Base-by-base conservation (phyloP, 2,329 filamentous ascomycete species). In the Sporothrix inflata region DNA sequence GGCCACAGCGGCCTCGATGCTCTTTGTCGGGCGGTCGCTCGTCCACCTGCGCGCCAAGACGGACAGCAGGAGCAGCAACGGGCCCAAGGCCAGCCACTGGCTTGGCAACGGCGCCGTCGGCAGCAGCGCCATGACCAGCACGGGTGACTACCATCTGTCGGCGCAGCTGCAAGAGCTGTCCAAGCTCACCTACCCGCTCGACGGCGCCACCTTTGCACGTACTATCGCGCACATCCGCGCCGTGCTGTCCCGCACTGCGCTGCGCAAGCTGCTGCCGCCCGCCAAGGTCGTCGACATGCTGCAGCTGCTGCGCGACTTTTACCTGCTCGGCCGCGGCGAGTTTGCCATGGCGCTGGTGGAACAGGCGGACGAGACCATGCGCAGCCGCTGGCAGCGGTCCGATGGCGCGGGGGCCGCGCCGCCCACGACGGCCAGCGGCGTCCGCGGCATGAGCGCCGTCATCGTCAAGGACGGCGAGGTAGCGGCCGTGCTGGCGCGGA, bases 21-120 rank as follows among this genome's bases (percentile, higher is more conserved):
- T 98, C 5, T 98, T 98, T 78, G 91, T 98, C 74, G 96, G 96
- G 12, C 92, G 92, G 75, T 97, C 94, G 0, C 84, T 98, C 63
- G 94, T 97, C 76, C 93, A 97, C 75, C 91, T 97, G 71, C 87
- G 70, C 19, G 68, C 60, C 42, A 69, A 70, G 63, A 72, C 70
- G 21, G 70, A 69, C 49, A 53, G 47, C 67, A 14, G 66, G 45
- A 12, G 42, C 66, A 57, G 47, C 65, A 72, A 66, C 63, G 63
- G 66, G 16, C 63, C 60, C 45, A 60, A 65, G 51, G 72, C 72
- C 21, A 69, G 72, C 34, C 72, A 73, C 66, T 73, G 72, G 72
- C 69, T 73, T 30, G 53, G 51, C 14, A 51, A 68, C 19, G 69
- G 30, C 6, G 53, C 27, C 42, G 45, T 51, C 19, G 85, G 84